Conservation (phyloP, 1,139 yeast species). For the Eremothecium coryli region DNA sequence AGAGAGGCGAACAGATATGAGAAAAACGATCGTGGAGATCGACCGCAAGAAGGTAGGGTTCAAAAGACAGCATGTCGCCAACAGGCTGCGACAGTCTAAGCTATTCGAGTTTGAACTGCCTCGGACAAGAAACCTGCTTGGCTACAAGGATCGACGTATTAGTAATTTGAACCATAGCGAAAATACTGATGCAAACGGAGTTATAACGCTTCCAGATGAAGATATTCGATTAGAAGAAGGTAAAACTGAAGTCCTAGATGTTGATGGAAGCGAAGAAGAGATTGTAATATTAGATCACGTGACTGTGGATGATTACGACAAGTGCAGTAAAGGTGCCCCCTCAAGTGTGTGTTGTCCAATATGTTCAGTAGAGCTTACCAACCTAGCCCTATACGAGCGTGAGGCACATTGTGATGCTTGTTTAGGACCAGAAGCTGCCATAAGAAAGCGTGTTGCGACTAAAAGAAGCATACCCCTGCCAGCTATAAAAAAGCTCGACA, state of each 20-base stretch:
- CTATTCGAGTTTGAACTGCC: constrained; percentile 23
- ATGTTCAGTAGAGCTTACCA: constrained; percentile 35
- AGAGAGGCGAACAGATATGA: constrained; percentile 1
- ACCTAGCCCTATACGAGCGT: constrained; percentile 35
- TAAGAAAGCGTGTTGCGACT: constrained; percentile 1
- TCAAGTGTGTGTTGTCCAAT: constrained; percentile 38
- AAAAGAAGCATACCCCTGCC: constrained; percentile 37
- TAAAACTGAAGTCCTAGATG: constrained; percentile 3
- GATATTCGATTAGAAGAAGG: constrained; percentile 14
- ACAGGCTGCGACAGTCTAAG: constrained; percentile 21
- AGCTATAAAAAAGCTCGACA: constrained; percentile 42
- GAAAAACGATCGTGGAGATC: constrained; percentile 14
- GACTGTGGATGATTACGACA: neutral
- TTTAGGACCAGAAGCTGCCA: constrained; percentile 15
- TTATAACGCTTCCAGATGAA: constrained; percentile 8
- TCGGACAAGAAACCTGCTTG: constrained; percentile 6
- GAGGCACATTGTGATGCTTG: constrained; percentile 55
- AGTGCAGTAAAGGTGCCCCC: neutral
- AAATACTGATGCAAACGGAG: too few relatives aligned
- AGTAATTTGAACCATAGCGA: too few relatives aligned
- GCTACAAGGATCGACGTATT: neutral
- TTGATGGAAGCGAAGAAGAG: neutral
- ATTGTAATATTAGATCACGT: neutral
- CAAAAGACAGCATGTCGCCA: constrained; percentile 8
- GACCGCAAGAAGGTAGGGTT: constrained; percentile 10